phyloP scores from a whole-genome alignment of 768 basidiomycete genomes.

The Pilatotrama ljubarskyi region DNA sequence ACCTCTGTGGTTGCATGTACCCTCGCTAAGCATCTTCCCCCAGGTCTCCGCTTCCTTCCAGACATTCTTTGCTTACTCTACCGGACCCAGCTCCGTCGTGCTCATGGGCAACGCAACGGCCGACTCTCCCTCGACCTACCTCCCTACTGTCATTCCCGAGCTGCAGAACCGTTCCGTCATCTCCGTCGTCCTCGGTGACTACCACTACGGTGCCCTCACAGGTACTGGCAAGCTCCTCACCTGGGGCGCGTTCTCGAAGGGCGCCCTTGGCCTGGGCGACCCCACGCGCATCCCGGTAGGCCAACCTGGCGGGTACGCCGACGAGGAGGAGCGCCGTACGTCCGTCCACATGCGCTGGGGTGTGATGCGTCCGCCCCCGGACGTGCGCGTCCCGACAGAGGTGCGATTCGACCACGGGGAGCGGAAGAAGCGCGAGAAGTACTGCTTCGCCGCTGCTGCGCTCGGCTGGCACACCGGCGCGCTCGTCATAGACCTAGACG shows the following conservation, averaged over 20 bases:
- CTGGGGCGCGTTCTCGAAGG: slow-evolving; percentile 76
- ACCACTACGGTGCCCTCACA: slow-evolving; percentile 87
- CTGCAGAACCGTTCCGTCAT: slow-evolving; percentile 81
- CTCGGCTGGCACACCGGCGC: slow-evolving; percentile 93
- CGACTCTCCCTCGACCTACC: not conserved
- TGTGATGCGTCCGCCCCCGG: slow-evolving; percentile 36
- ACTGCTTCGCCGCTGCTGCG: slow-evolving; percentile 80
- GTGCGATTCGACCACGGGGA: slow-evolving; percentile 69
- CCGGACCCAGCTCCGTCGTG: slow-evolving; percentile 67
- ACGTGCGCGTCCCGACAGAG: slow-evolving; percentile 60
- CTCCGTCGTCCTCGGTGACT: slow-evolving; percentile 89
- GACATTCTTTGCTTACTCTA: slow-evolving; percentile 82
- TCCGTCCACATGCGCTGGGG: slow-evolving; percentile 33
- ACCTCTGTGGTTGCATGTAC: not conserved
- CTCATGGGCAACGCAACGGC: slow-evolving; percentile 58
- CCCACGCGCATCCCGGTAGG: slow-evolving; percentile 54
- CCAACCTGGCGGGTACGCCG: slow-evolving; percentile 58
- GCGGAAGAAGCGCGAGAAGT: slow-evolving; percentile 52
- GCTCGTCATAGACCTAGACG: slow-evolving; percentile 82
- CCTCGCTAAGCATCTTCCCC: slow-evolving; percentile 3
- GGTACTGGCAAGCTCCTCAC: slow-evolving; percentile 72
- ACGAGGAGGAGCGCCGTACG: slow-evolving; percentile 35
- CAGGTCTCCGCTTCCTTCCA: slow-evolving; percentile 85
- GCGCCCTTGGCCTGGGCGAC: slow-evolving; percentile 87
- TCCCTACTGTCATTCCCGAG: slow-evolving; percentile 65